Evolutionary conservation across 176 grass and related monocot species (phyloP).

Genomic region (Stipa capillata): DNA sequence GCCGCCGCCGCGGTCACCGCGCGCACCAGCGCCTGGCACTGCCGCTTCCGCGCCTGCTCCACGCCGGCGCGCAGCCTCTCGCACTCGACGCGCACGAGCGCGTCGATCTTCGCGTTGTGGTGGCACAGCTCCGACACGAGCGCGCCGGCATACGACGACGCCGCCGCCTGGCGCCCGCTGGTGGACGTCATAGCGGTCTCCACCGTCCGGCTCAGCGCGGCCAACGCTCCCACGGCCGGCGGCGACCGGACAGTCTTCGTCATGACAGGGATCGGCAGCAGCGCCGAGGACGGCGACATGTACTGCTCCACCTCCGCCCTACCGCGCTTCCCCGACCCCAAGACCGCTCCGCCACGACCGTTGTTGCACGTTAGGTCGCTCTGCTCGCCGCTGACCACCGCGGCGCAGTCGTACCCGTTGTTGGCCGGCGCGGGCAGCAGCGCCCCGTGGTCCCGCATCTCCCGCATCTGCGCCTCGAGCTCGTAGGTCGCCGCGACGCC

Average conservation of each 20-base stretch:
- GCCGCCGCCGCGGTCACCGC: not conserved
- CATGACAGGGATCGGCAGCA: not conserved
- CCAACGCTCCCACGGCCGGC: not conserved
- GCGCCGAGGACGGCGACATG: not conserved
- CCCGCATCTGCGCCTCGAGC: too few species aligned
- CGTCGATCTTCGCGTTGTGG: slow-evolving; percentile 31
- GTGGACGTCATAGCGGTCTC: slow-evolving; percentile 32
- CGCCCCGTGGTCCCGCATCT: too few species aligned
- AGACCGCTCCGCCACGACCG: too few species aligned
- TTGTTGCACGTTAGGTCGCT: too few species aligned
- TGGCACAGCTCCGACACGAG: slow-evolving; percentile 15
- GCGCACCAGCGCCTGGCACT: slow-evolving; percentile 17
- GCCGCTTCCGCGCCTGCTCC: slow-evolving; percentile 29
- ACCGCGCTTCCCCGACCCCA: slow-evolving; percentile 33
- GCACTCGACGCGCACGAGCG: slow-evolving; percentile 25
- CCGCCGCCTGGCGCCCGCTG: slow-evolving; percentile 10
- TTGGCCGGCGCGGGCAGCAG: too few species aligned
- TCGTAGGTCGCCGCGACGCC: too few species aligned
- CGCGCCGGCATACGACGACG: not conserved
- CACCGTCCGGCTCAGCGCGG: not conserved
- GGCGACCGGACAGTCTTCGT: not conserved
- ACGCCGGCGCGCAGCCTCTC: slow-evolving; percentile 26
- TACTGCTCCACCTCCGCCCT: not conserved
- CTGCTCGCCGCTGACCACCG: too few species aligned
- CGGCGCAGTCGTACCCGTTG: too few species aligned